Percentiles rank a stretch among this genome's conserved stretches.
These are phyloP conservation scores for Blastocystis sp. DNA, from an alignment of 352 stramenopile genomes.

Conservation along the genomic window DNA sequence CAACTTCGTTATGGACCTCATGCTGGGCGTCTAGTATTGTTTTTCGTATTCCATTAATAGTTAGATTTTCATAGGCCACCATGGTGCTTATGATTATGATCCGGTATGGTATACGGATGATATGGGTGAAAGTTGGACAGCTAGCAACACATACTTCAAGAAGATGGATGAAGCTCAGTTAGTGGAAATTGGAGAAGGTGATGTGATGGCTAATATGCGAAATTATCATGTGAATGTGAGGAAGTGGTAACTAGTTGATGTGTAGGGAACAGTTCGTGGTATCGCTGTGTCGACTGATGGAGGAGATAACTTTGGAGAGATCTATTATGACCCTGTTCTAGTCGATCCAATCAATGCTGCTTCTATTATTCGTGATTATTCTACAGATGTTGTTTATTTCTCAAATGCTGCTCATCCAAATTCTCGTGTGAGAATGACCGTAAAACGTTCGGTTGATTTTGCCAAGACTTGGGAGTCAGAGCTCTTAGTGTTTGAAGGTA, in stretches of 20 bases:
- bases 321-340: background rate
- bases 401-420: constrained; percentile 7
- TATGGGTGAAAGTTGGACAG: background rate
- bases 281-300: background rate
- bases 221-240: constrained; percentile 1
- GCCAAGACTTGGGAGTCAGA: background rate
- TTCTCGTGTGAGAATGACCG: background rate
- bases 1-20: background rate
- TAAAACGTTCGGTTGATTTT: background rate
- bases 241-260: background rate
- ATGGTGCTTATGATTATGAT: constrained; percentile 11
- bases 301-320: background rate
- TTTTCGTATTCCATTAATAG: background rate
- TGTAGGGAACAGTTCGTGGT: background rate
- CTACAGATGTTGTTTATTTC: background rate
- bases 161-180: constrained; percentile 39
- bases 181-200: constrained; percentile 2
- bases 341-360: constrained; percentile 10
- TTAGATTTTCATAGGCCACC: constrained; percentile 19
- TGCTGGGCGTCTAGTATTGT: background rate
- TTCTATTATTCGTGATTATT: constrained; percentile 32
- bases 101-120: constrained; percentile 23
- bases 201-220: constrained; percentile 27
- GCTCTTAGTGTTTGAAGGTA: constrained; percentile 15
- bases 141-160: background rate